phyloP scores from a whole-genome alignment of 2,329 filamentous ascomycete species.

The Coniochaeta hoffmannii region DNA sequence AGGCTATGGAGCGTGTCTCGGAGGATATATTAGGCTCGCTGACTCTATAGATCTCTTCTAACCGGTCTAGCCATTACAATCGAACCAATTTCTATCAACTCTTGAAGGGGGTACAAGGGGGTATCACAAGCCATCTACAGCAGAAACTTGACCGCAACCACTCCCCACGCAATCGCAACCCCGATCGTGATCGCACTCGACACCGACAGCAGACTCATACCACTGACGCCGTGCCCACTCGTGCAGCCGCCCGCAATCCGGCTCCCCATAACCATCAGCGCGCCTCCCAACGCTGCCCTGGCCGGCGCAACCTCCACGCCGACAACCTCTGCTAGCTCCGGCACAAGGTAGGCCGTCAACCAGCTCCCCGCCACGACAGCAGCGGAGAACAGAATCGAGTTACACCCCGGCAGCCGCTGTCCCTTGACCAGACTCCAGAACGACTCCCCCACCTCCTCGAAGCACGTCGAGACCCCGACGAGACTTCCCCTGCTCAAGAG shows the following conservation, averaged over 20 bases:
- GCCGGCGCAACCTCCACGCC: constrained; percentile 21
- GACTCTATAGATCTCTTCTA: too few relatives aligned
- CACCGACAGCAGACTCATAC: constrained; percentile 51
- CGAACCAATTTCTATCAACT: too few relatives aligned
- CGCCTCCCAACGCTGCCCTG: constrained; percentile 44
- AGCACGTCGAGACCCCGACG: constrained; percentile 52
- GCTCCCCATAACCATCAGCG: constrained; percentile 50
- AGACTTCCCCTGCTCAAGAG: constrained; percentile 42
- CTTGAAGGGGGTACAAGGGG: too few relatives aligned
- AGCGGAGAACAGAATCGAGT: constrained; percentile 39
- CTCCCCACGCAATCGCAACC: constrained; percentile 37
- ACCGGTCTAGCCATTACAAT: too few relatives aligned
- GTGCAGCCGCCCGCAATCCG: constrained; percentile 60
- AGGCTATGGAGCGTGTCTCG: too few relatives aligned
- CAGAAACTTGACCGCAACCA: constrained; percentile 2
- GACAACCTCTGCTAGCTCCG: constrained; percentile 18
- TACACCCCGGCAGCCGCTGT: constrained; percentile 25
- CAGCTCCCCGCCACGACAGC: constrained; percentile 41
- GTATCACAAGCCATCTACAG: neutral
- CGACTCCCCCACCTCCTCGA: constrained; percentile 49
- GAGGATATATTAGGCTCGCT: too few relatives aligned
- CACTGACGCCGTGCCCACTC: constrained; percentile 61
- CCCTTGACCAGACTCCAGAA: constrained; percentile 35
- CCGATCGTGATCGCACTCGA: constrained; percentile 56
- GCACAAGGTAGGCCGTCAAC: constrained; percentile 22